Evolutionary conservation across 169 alveolate genomes (phyloP), one percentile per base, ranked within the genome.

Genomic region (Theileria orientalis): DNA sequence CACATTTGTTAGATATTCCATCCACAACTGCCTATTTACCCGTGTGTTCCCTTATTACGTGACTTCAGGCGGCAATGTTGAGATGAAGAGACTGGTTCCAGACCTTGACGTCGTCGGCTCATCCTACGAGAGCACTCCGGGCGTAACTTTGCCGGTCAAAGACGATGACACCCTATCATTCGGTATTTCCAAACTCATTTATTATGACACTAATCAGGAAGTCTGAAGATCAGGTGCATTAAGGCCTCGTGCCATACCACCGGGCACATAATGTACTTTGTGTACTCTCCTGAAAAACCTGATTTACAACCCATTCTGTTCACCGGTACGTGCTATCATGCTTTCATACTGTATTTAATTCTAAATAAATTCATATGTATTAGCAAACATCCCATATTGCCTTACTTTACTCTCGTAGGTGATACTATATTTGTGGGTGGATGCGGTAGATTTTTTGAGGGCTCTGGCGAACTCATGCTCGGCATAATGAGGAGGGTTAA

Each of bases 371-470:
- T 33, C 60, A 41, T 14, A n/a, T n/a, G n/a, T 69, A 3, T 73
- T 16, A 27, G 47, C 8, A 40, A 69, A 27, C 5, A 16, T 29
- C 41, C 82, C 6, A 47, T 42, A 21, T 56, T 59, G 37, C 27
- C 49, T 7, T 37, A 86, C 13, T 85, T 85, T 60, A 83, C 95
- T 57, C 95, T 19, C 8, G 7, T 16, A 68, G 76, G 99, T 1
- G 99, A 96, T 72, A 96, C 99, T 1, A 47, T 96, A 2, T 96
- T 96, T 71, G 84, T 96, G 9, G 98, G 96, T 19, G 98, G 99
- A 0, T 94, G 98, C 70, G 99, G 99, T 0, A 79, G 96, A 42
- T 96, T 96, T 83, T 96, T 96, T 80, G 99, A 96, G 82, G 99
- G 99, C 6, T 64, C 76, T 41, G 97, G 96, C 32, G 72, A 42